These are phyloP conservation scores for Tricholoma flavovirens DNA, from an alignment of 768 basidiomycete genomes.

Conservation along the genomic window DNA sequence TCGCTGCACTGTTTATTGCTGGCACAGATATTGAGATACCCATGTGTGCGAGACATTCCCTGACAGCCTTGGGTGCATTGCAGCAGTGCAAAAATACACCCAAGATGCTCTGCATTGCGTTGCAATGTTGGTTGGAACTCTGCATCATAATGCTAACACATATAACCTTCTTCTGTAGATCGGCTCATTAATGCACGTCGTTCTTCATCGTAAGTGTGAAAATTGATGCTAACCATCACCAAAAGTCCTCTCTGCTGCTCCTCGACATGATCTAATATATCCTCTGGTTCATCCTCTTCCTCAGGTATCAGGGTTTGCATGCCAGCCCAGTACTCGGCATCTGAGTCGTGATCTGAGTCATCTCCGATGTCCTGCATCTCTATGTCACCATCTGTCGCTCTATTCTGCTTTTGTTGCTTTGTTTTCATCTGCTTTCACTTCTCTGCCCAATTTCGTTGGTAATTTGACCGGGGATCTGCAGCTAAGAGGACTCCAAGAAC, in stretches of 20 bases:
- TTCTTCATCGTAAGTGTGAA: neutral
- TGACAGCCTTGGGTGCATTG: constrained; percentile 18
- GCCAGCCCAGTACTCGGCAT: neutral
- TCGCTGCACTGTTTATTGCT: constrained; percentile 17
- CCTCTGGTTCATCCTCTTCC: neutral
- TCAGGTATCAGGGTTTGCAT: neutral
- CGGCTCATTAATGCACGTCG: neutral
- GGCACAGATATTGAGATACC: constrained; percentile 22
- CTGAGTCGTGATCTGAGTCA: neutral
- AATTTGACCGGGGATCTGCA: neutral
- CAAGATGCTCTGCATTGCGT: constrained; percentile 19
- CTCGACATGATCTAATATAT: neutral
- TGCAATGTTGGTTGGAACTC: constrained; percentile 18
- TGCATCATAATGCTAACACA: constrained; percentile 23
- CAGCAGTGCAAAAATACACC: constrained; percentile 27
- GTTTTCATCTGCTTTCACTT: neutral
- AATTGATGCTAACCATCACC: neutral
- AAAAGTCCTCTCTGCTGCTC: neutral
- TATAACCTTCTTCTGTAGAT: constrained; percentile 18
- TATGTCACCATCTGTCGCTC: neutral
- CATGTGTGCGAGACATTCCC: constrained; percentile 22
- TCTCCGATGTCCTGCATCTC: neutral
- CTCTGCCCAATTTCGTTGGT: neutral
- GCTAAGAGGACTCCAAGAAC: neutral
- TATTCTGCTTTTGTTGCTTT: neutral